Base-by-base conservation (phyloP, 257 asterid genomes). In the Galeopsis tetrahit region DNA sequence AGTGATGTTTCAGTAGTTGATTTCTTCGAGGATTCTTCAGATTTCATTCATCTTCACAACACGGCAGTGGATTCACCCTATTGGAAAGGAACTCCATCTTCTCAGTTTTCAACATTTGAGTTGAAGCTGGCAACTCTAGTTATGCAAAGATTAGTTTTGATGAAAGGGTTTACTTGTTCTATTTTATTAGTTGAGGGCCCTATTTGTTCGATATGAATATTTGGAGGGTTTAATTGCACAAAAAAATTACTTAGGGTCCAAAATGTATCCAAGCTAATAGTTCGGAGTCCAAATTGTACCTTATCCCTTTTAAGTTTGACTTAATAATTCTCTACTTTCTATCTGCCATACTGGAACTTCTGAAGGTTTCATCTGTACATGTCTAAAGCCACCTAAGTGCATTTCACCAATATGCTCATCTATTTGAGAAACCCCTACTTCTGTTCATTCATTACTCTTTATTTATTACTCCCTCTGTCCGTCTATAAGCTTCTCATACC, bases 1-100 rank as follows among this genome's bases (percentile, higher is more conserved):
- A 21, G 28, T 21, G 28, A 21, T 21, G 28, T 21, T 21, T 21
- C 28, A 21, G 28, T 21, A 21, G 28, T 21, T 56, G 69, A 80
- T 70, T 73, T 83, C 42, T 34, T 79, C 63, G 88, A 78, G 72
- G 75, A 72, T 65, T 85, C 80, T 78, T 72, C 86, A 15, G 98
- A 91, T 75, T 66, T 80, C 68, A n/a, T 85, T 7, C 95, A 94
- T 77, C 83, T 77, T 80, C 85, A 83, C 68, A 88, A 75, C 83
- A 80, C 75, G 11, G 88, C 85, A 52, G 96, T 80, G 42, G 99
- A 95, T 82, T 95, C 99, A 14, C 99, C 99, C 61, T 95, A 98
- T 84, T 95, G 98, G 97, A 95, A 80, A 85, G 98, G 98, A 63
- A 87, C 96, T 55, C 83, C 92, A 4, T 85, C 87, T 72, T 82